Conservation (phyloP, 768 basidiomycete species). For the Hortiboletus flavorubellus region DNA sequence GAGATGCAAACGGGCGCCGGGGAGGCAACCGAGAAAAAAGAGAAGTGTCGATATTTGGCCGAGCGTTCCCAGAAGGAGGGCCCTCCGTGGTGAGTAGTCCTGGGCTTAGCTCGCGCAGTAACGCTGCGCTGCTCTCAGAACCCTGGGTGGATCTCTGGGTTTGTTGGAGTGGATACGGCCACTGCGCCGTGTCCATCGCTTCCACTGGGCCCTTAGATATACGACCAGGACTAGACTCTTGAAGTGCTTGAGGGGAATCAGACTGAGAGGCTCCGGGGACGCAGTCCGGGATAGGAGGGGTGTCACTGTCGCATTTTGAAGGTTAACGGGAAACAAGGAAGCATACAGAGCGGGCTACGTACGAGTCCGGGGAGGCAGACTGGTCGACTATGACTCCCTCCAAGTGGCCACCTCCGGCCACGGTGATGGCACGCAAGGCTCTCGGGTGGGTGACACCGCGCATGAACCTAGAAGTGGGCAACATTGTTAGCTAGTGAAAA, state of each 20-base stretch:
- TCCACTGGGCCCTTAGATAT: neutral
- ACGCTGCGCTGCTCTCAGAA: neutral
- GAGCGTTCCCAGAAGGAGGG: neutral
- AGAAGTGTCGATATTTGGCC: neutral
- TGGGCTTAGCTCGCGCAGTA: neutral
- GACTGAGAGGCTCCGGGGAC: slow-evolving; percentile 2
- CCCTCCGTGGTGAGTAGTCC: neutral
- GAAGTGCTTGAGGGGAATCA: neutral
- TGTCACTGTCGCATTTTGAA: slow-evolving; percentile 28
- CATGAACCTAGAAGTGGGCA: slow-evolving; percentile 31
- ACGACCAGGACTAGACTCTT: neutral
- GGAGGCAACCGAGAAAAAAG: neutral
- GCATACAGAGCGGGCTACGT: slow-evolving; percentile 27
- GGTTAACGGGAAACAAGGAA: slow-evolving; percentile 36
- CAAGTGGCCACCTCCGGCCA: slow-evolving; percentile 36
- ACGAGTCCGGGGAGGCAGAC: slow-evolving; percentile 33
- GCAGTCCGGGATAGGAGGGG: slow-evolving; percentile 29
- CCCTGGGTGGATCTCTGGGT: neutral
- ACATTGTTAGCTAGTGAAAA: slow-evolving; percentile 11
- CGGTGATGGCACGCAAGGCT: slow-evolving; percentile 35
- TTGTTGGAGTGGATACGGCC: neutral
- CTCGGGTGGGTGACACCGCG: slow-evolving; percentile 39
- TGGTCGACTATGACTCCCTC: slow-evolving; percentile 27
- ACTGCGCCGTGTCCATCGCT: neutral
- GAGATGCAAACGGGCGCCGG: neutral